Conservation (phyloP, 2,329 filamentous ascomycete species). For the Myriosclerotinia curreyana region DNA sequence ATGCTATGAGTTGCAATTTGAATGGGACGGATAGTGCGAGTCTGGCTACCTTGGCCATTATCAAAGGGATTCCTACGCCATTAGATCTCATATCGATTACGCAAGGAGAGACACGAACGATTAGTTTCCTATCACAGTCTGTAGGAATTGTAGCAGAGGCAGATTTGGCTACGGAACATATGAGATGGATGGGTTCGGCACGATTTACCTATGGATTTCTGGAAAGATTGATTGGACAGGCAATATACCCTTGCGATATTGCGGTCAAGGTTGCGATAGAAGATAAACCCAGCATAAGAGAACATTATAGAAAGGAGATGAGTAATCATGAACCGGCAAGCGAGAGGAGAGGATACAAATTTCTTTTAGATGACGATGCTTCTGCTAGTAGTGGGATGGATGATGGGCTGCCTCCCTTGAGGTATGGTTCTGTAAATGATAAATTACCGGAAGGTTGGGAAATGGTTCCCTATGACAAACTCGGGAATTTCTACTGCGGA, state of each 20-base stretch:
- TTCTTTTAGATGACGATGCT: slow-evolving; percentile 39
- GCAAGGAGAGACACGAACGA: slow-evolving; percentile 67
- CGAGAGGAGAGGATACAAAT: slow-evolving; percentile 36
- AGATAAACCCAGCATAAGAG: slow-evolving; percentile 69
- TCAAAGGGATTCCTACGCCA: slow-evolving; percentile 83
- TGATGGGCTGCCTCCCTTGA: slow-evolving; percentile 65
- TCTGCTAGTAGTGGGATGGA: slow-evolving; percentile 36
- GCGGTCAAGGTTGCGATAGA: slow-evolving; percentile 79
- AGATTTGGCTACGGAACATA: slow-evolving; percentile 83
- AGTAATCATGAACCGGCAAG: slow-evolving; percentile 34
- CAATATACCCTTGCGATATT: slow-evolving; percentile 83
- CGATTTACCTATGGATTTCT: slow-evolving; percentile 85
- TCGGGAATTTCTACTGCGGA: slow-evolving; percentile 91
- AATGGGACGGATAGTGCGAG: slow-evolving; percentile 76
- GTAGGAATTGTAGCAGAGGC: slow-evolving; percentile 87
- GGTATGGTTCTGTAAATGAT: slow-evolving; percentile 77
- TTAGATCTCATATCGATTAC: slow-evolving; percentile 86
- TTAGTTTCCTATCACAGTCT: slow-evolving; percentile 89
- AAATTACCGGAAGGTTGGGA: slow-evolving; percentile 76
- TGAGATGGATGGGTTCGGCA: slow-evolving; percentile 87
- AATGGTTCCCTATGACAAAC: slow-evolving; percentile 66
- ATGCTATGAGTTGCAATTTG: slow-evolving; percentile 87
- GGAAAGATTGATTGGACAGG: slow-evolving; percentile 71
- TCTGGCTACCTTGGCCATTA: slow-evolving; percentile 73
- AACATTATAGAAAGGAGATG: slow-evolving; percentile 61